Evolutionary conservation across 129 eudicot species (phyloP), one percentile per base, ranked within the genome.

Genomic region (Saposhnikovia divaricata): DNA sequence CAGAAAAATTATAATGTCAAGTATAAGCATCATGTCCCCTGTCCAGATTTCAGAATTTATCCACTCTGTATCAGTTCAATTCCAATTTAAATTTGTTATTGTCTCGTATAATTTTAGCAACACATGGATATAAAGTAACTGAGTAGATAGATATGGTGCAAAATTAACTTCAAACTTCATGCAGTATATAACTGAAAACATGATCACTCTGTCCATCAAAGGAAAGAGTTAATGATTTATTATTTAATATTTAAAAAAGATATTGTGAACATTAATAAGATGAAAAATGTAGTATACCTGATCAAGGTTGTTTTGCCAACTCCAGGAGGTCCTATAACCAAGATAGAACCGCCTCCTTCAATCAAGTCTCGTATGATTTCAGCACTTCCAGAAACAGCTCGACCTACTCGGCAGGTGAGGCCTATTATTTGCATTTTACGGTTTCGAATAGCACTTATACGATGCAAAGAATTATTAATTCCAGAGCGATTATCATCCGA

Each of bases 271-370:
- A 74, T 46, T 11, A 25, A 75, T 37, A 44, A 14, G 51, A 37
- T 57, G 80, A 10, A n/a, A 23, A 40, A 27, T 21, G 47, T 79
- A 79, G 72, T 46, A 71, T 87, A 95, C 98, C 98, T 92, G 84
- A 95, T 92, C 78, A 95, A 83, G 88, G 98, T 95, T 73, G 98
- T 95, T 84, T 95, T 95, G 65, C 98, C 98, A 80, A 95, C 98
- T 83, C 98, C 98, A 12, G 98, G 98, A 57, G 98, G 98, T 72
- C 98, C 98, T 45, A 95, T 92, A 84, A 95, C 97, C 87, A 95
- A 89, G 76, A 95, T 92, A 21, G 98, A 95, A 79, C 97, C 97
- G 45, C 92, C 93, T 23, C 94, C 88, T 87, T 95, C 97, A 76
- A 95, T 78, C 86, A 95, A 87, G 84, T 95, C 98, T 34, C 93